A percentile compares a stretch with the other conserved stretches of the same genome.
Conservation (phyloP, 768 basidiomycete genomes). For the Cystoderma amianthinum region DNA sequence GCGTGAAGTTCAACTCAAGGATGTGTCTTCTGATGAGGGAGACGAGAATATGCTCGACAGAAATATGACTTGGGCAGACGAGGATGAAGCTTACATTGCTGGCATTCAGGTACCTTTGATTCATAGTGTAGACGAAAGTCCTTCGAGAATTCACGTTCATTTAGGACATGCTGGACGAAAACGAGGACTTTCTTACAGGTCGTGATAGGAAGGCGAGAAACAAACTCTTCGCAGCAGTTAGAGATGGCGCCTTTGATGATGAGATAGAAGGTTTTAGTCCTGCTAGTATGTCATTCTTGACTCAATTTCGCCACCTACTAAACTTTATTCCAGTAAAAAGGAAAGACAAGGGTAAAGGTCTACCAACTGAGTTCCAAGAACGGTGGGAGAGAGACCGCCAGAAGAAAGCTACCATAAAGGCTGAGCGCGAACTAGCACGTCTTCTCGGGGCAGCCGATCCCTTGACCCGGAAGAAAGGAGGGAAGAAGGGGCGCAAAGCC, state of each 20-base stretch:
- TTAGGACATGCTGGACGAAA: slow-evolving; percentile 58
- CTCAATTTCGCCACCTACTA: not conserved
- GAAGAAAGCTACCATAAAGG: slow-evolving; percentile 54
- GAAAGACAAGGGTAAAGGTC: slow-evolving; percentile 44
- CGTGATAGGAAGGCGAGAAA: slow-evolving; percentile 43
- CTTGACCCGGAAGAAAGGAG: slow-evolving; percentile 50
- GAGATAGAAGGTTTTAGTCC: slow-evolving; percentile 32
- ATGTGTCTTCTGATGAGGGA: slow-evolving; percentile 19
- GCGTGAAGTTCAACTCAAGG: slow-evolving; percentile 13
- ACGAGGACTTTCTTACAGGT: slow-evolving; percentile 38
- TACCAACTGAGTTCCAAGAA: slow-evolving; percentile 51
- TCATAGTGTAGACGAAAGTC: too few relatives aligned
- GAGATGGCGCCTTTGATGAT: slow-evolving; percentile 45
- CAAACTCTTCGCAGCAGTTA: slow-evolving; percentile 52
- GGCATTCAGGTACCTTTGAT: slow-evolving; percentile 41
- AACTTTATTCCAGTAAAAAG: slow-evolving; percentile 23
- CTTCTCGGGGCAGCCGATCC: slow-evolving; percentile 58
- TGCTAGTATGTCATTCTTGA: slow-evolving; percentile 39
- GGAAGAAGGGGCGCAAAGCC: slow-evolving; percentile 66
- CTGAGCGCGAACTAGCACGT: slow-evolving; percentile 45
- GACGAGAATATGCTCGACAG: slow-evolving; percentile 19
- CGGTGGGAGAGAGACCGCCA: slow-evolving; percentile 80
- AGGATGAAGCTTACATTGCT: slow-evolving; percentile 52
- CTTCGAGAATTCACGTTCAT: not conserved
- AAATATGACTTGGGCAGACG: slow-evolving; percentile 33